Evolutionary conservation across 345 rosid genomes (phyloP).

Genomic region (Trapa incisa): DNA sequence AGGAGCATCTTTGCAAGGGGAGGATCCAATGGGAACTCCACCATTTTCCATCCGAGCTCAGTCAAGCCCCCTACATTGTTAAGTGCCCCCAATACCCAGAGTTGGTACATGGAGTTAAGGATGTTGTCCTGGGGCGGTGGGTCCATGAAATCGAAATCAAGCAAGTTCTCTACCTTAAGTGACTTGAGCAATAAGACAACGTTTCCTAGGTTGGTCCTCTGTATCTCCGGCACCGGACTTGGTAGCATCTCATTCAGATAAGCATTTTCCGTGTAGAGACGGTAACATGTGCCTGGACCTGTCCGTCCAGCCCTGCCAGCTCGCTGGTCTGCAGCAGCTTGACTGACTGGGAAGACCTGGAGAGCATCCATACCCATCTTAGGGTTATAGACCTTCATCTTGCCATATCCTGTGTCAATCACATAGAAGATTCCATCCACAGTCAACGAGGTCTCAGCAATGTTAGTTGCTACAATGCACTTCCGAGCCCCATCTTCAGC

Average conservation of each 20-base stretch:
- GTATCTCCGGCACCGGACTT: constrained; percentile 96
- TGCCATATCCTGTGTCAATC: constrained; percentile 90
- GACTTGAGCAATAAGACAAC: constrained; percentile 92
- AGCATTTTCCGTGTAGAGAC: constrained; percentile 87
- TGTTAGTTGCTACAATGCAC: constrained; percentile 96
- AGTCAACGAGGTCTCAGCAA: constrained; percentile 94
- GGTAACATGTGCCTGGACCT: constrained; percentile 94
- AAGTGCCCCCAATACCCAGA: constrained; percentile 95
- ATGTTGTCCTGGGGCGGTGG: constrained; percentile 99
- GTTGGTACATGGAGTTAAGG: constrained; percentile 93
- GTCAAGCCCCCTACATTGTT: constrained; percentile 82
- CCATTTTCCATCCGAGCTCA: constrained; percentile 96
- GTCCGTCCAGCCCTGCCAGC: constrained; percentile 99
- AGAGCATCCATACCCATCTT: constrained; percentile 99
- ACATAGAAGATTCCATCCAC: constrained; percentile 91
- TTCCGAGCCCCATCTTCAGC: constrained; percentile 96
- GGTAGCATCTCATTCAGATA: constrained; percentile 77
- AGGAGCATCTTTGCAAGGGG: constrained; percentile 98
- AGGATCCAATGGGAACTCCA: constrained; percentile 94
- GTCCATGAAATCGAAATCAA: constrained; percentile 97
- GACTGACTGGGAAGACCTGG: constrained; percentile 91
- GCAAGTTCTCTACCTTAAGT: constrained; percentile 71
- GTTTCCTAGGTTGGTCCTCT: constrained; percentile 91
- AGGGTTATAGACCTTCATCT: constrained; percentile 97
- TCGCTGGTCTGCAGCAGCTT: constrained; percentile 95